A percentile compares a stretch with the other conserved stretches of the same genome.
Conservation (phyloP, 2,329 filamentous ascomycete genomes). For the Paecilomyces sp. region DNA sequence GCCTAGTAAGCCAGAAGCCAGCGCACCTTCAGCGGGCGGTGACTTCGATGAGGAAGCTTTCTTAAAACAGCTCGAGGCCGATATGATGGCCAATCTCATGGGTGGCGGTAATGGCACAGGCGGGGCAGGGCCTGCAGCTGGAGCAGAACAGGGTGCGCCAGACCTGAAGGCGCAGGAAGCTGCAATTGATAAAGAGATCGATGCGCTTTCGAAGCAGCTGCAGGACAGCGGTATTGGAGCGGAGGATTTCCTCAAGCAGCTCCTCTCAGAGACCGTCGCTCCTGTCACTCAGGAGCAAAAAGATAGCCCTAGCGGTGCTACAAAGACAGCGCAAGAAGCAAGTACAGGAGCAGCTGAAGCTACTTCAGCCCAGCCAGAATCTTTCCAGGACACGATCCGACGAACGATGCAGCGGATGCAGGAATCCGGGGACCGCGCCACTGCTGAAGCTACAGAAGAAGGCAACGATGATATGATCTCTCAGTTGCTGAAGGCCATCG, state of each 20-base stretch:
- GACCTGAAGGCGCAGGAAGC: constrained; percentile 11
- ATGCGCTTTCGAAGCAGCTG: constrained; percentile 28
- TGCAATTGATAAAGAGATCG: constrained; percentile 23
- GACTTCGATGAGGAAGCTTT: constrained; percentile 48
- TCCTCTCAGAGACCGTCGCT: constrained; percentile 26
- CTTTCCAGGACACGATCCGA: constrained; percentile 87
- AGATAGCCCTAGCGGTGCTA: constrained; percentile 4
- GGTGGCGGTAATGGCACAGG: constrained; percentile 49
- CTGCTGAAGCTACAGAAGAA: constrained; percentile 60
- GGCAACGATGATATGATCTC: constrained; percentile 75
- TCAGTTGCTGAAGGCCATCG: constrained; percentile 88
- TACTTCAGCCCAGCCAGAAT: constrained; percentile 46
- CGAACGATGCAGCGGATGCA: constrained; percentile 97
- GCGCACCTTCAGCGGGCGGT: constrained; percentile 8
- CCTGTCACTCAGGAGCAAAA: constrained; percentile 13
- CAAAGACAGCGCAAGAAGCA: constrained; percentile 16
- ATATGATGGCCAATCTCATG: constrained; percentile 73
- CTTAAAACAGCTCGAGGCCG: constrained; percentile 75
- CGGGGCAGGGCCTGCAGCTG: constrained; percentile 50
- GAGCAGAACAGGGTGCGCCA: constrained; percentile 11
- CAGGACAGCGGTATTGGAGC: constrained; percentile 26
- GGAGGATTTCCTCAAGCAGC: constrained; percentile 28
- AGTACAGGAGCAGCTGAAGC: constrained; percentile 10
- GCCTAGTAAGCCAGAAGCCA: constrained; percentile 8
- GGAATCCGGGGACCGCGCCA: constrained; percentile 75